Conservation (phyloP, 2,329 filamentous ascomycete genomes). For the Epichloe glyceriae region DNA sequence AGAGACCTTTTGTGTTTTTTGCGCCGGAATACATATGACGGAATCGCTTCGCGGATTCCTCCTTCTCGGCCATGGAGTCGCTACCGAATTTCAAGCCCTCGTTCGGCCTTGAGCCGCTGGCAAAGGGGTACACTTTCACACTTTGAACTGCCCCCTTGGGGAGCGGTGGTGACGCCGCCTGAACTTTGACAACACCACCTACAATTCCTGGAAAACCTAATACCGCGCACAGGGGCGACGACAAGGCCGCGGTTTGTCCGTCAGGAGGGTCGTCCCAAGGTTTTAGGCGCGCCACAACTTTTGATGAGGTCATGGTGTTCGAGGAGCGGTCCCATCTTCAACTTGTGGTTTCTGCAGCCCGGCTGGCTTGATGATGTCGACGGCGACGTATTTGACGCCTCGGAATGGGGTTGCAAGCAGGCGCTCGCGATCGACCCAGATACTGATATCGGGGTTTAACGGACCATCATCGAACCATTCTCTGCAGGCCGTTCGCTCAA, state of each 20-base stretch:
- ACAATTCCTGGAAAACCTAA: slow-evolving; percentile 62
- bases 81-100: slow-evolving; percentile 75
- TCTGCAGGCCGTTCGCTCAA: slow-evolving; percentile 55
- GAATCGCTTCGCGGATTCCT: slow-evolving; percentile 62
- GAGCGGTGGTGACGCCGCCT: slow-evolving; percentile 65
- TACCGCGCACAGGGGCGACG: slow-evolving; percentile 59
- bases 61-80: slow-evolving; percentile 69
- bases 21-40: slow-evolving; percentile 54
- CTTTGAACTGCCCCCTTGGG: slow-evolving; percentile 49
- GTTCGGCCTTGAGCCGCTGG: slow-evolving; percentile 39
- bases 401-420: slow-evolving; percentile 59
- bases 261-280: slow-evolving; percentile 83
- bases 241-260: slow-evolving; percentile 66
- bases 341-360: slow-evolving; percentile 58
- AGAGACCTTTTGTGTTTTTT: slow-evolving; percentile 44
- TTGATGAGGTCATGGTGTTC: slow-evolving; percentile 29
- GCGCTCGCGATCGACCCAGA: slow-evolving; percentile 78
- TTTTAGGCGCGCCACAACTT: slow-evolving; percentile 61
- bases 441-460: slow-evolving; percentile 45
- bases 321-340: slow-evolving; percentile 52
- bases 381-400: slow-evolving; percentile 62
- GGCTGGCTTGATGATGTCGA: slow-evolving; percentile 78
- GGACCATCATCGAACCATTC: slow-evolving; percentile 69
- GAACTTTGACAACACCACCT: slow-evolving; percentile 76
- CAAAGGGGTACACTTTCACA: slow-evolving; percentile 74